Conservation (phyloP, 176 grass and related monocot species). For the Carex kokanica region DNA sequence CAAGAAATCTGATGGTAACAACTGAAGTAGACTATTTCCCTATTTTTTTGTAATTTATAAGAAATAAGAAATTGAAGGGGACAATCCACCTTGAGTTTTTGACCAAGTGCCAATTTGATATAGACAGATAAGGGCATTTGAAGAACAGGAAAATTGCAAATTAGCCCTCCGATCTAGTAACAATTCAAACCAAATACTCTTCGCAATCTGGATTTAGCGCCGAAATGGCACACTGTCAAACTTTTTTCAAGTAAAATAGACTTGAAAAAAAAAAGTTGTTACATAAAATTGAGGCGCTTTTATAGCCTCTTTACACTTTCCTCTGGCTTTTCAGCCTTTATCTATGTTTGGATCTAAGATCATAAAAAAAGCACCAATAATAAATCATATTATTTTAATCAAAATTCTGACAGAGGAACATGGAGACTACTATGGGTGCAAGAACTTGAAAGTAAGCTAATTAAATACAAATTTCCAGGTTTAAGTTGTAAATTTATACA, state of each 20-base stretch:
- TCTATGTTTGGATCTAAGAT: constrained; percentile 9
- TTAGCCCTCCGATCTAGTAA: neutral
- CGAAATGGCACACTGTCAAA: neutral
- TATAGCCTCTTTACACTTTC: neutral
- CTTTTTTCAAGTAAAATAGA: neutral
- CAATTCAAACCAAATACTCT: neutral
- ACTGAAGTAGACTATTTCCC: constrained; percentile 5
- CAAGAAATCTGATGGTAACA: constrained; percentile 15
- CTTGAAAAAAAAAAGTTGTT: neutral
- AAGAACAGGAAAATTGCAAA: neutral
- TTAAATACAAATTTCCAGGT: neutral
- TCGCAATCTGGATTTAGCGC: neutral
- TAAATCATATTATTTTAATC: neutral
- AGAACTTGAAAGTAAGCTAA: neutral
- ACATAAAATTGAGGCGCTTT: neutral
- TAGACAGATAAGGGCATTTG: constrained; percentile 14
- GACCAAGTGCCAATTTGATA: constrained; percentile 6
- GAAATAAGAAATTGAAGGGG: constrained; percentile 1
- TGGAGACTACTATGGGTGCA: neutral
- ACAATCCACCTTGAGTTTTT: constrained; percentile 27
- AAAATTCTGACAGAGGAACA: constrained; percentile 6
- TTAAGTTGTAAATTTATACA: constrained; percentile 3
- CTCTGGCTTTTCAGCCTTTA: neutral
- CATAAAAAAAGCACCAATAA: neutral
- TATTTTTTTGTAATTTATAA: neutral